Evolutionary conservation across 192 early-diverging fungal genomes (phyloP).

Genomic region (Backusella westeae): DNA sequence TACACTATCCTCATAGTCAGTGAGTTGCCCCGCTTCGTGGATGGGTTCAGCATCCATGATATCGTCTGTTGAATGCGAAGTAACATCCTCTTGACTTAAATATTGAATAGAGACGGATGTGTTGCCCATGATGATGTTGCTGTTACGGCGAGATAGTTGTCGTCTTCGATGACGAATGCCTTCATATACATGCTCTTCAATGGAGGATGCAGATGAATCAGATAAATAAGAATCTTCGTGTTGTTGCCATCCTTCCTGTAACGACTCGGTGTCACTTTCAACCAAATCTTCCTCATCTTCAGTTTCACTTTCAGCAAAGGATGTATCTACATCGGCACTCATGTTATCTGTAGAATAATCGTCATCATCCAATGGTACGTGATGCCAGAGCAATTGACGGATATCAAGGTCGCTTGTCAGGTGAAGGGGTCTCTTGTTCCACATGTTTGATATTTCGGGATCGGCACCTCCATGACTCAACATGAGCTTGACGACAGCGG

Average conservation of each 20-base stretch:
- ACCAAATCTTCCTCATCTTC: neutral
- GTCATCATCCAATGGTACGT: slow-evolving; percentile 9
- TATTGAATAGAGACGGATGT: slow-evolving; percentile 7
- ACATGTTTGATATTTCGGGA: slow-evolving; percentile 10
- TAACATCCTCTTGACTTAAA: slow-evolving; percentile 4
- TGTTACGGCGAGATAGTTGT: neutral
- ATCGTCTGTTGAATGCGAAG: slow-evolving; percentile 15
- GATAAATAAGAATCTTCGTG: neutral
- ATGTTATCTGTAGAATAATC: slow-evolving; percentile 6
- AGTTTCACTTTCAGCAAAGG: neutral
- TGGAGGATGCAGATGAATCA: neutral
- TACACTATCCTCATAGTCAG: slow-evolving; percentile 15
- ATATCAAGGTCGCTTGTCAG: slow-evolving; percentile 10
- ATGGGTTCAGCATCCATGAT: slow-evolving; percentile 27
- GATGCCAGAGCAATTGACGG: neutral
- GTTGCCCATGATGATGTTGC: neutral
- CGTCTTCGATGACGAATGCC: slow-evolving; percentile 12
- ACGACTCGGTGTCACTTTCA: neutral
- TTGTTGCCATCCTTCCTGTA: neutral
- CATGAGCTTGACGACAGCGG: slow-evolving; percentile 54
- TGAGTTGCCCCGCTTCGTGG: slow-evolving; percentile 9
- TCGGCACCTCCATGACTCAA: slow-evolving; percentile 31
- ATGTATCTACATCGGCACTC: slow-evolving; percentile 15
- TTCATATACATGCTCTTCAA: neutral
- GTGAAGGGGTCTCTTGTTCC: slow-evolving; percentile 17